Percentiles rank a stretch among this genome's conserved stretches.
Evolutionary conservation across 2,329 filamentous ascomycete species (phyloP).

Genomic region (Hypoxylon sp.): DNA sequence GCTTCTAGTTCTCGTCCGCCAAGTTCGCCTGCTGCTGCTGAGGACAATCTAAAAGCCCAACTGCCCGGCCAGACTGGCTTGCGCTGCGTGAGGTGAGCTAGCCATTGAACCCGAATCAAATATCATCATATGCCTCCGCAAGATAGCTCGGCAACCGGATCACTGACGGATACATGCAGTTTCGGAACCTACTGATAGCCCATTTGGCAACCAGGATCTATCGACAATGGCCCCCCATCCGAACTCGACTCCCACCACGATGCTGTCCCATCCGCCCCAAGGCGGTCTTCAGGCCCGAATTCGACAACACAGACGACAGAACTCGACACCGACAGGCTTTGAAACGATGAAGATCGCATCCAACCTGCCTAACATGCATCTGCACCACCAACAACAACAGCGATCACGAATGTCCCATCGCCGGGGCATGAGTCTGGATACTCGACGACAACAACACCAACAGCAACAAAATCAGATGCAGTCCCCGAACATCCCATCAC

Average conservation of each 20-base stretch:
- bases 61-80: constrained; percentile 55
- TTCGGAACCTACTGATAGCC: constrained; percentile 59
- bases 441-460: constrained; percentile 62
- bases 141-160: constrained; percentile 11
- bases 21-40: constrained; percentile 53
- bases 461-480: constrained; percentile 62
- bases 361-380: constrained; percentile 70
- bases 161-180: constrained; percentile 54
- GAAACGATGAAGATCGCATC: constrained; percentile 77
- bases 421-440: constrained; percentile 87
- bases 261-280: constrained; percentile 79
- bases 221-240: constrained; percentile 66
- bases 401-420: constrained; percentile 70
- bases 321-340: constrained; percentile 84
- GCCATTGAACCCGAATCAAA: constrained; percentile 45
- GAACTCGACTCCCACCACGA: constrained; percentile 79
- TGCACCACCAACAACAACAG: constrained; percentile 50
- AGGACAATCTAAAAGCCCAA: constrained; percentile 46
- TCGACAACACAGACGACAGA: constrained; percentile 85
- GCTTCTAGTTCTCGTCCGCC: constrained; percentile 51
- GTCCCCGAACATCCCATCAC: constrained; percentile 47
- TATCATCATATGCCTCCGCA: not conserved
- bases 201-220: constrained; percentile 55
- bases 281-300: constrained; percentile 79
- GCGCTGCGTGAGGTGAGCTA: constrained; percentile 54